Percentiles rank a stretch among this genome's conserved stretches.
These are phyloP conservation scores for Atalantia buxifolia DNA, from an alignment of 345 rosid species.

Conservation along the genomic window DNA sequence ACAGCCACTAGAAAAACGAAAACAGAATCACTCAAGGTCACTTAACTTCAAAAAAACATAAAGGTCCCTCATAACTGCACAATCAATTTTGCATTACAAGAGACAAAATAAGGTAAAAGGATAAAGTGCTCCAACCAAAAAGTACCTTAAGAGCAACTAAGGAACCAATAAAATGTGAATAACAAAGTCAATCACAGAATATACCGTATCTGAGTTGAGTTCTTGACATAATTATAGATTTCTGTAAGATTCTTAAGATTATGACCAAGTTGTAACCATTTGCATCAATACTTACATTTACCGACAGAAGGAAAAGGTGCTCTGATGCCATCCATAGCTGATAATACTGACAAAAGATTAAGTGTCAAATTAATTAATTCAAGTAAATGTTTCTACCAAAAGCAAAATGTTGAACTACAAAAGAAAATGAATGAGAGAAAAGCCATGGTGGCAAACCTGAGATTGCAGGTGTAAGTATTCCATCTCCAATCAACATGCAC, in stretches of 20 bases:
- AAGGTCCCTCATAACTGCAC: neutral
- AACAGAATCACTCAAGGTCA: neutral
- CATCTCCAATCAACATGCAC: conserved; percentile 90
- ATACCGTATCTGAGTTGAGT: neutral
- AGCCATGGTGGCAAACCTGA: conserved; percentile 44
- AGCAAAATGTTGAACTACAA: neutral
- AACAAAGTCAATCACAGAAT: neutral
- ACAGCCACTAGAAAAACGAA: neutral
- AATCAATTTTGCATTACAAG: too few species aligned
- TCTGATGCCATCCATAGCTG: conserved; percentile 66
- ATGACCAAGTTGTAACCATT: neutral
- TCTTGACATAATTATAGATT: neutral
- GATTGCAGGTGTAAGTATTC: conserved; percentile 87
- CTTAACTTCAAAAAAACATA: neutral
- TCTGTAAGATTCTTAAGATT: neutral
- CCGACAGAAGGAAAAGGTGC: conserved; percentile 55
- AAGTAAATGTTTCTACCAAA: neutral
- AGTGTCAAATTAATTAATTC: neutral
- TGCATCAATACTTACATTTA: conserved; percentile 40
- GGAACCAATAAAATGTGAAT: neutral
- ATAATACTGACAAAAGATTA: conserved; percentile 44
- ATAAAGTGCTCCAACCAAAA: too few species aligned
- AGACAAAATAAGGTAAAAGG: too few species aligned
- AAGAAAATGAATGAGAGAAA: neutral
- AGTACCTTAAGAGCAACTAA: neutral